Evolutionary conservation across 2,329 filamentous ascomycete species (phyloP).

Genomic region (Exophiala phaeomuriformis): DNA sequence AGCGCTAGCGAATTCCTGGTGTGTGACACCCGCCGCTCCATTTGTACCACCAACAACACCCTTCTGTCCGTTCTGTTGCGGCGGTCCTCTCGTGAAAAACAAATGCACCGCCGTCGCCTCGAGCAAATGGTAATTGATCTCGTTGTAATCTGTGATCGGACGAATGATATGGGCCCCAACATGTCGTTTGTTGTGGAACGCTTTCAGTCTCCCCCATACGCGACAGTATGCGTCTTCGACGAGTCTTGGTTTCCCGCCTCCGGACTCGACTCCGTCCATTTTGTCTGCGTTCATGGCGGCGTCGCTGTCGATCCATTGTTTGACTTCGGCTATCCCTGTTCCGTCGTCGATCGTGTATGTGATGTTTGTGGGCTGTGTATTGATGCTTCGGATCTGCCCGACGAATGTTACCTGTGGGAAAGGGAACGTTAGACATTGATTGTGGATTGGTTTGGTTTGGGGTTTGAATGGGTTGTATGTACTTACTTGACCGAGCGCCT

Average conservation of each 20-base stretch:
- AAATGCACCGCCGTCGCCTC: conserved; percentile 86
- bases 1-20: conserved; percentile 27
- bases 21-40: conserved; percentile 30
- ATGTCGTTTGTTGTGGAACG: conserved; percentile 74
- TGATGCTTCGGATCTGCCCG: conserved; percentile 82
- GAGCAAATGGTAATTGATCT: conserved; percentile 85
- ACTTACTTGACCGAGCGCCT: conserved; percentile 55
- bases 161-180: conserved; percentile 75
- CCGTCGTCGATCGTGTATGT: conserved; percentile 94
- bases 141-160: conserved; percentile 76
- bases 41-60: conserved; percentile 32
- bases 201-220: conserved; percentile 76
- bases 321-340: conserved; percentile 84
- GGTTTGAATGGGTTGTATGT: not conserved
- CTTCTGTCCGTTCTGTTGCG: conserved; percentile 35
- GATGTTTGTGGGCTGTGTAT: conserved; percentile 79
- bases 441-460: not conserved
- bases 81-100: conserved; percentile 66
- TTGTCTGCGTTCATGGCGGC: conserved; percentile 33
- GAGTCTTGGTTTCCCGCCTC: conserved; percentile 49
- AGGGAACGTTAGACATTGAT: conserved; percentile 25
- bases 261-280: conserved; percentile 39
- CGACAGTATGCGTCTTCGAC: conserved; percentile 73
- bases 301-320: conserved; percentile 69
- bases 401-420: conserved; percentile 67